Percentiles rank a stretch among this genome's conserved stretches.
These are phyloP conservation scores for Pseudonitzschia pungens DNA, from an alignment of 108 stramenopile species.

Conservation along the genomic window DNA sequence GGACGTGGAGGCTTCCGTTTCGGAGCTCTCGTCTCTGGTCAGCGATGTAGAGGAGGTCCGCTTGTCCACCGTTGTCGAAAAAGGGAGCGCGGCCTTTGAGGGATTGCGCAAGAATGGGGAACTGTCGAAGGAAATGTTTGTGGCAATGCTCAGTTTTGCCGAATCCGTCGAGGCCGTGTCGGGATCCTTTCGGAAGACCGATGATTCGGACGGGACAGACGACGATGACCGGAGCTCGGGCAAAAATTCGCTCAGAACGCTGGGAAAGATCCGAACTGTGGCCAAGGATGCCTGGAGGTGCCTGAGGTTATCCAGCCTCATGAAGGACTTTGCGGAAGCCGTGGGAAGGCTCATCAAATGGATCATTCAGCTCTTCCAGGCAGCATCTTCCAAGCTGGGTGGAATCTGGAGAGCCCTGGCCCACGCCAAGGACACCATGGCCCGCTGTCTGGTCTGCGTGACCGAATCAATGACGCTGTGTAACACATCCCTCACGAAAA, in stretches of 20 bases:
- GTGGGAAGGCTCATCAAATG: not conserved
- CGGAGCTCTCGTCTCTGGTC: not conserved
- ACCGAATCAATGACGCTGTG: not conserved
- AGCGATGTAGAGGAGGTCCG: not conserved
- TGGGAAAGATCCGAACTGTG: not conserved
- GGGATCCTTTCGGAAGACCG: not conserved
- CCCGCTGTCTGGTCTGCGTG: not conserved
- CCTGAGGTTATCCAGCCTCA: not conserved
- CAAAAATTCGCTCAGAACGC: not conserved
- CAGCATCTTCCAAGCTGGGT: not conserved
- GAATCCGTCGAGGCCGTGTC: not conserved
- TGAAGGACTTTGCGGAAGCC: constrained; percentile 3
- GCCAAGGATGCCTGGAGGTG: not conserved
- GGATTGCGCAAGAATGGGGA: constrained; percentile 9
- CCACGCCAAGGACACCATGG: not conserved
- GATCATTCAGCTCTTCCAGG: not conserved
- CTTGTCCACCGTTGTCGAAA: constrained; percentile 2
- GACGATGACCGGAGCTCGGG: not conserved
- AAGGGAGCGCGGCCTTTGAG: not conserved
- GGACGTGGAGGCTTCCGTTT: not conserved
- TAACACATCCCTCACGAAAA: not conserved
- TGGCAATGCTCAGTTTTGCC: not conserved
- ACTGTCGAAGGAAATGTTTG: not conserved
- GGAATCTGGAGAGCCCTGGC: not conserved
- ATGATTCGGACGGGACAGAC: not conserved